Conservation (phyloP, 202 grass and related monocot genomes). For the Alloteropsis angusta region DNA sequence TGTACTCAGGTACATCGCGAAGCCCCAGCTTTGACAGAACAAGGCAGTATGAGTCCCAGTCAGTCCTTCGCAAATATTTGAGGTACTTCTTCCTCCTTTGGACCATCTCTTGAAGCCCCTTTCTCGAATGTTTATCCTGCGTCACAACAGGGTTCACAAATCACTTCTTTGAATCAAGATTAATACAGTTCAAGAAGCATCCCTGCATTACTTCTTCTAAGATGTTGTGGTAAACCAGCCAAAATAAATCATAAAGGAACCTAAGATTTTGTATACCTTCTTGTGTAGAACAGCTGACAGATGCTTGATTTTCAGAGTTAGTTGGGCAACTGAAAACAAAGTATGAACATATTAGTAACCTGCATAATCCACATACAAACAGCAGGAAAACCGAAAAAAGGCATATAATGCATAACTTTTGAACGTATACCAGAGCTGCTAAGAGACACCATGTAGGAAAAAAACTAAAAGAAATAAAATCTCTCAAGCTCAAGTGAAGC, state of each 20-base stretch:
- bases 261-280: slow-evolving; percentile 46
- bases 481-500: not conserved
- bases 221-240: not conserved
- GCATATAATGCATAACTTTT: not conserved
- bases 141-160: not conserved
- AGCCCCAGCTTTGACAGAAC: slow-evolving; percentile 79
- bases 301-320: slow-evolving; percentile 96
- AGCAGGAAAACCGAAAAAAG: not conserved
- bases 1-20: slow-evolving; percentile 67
- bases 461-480: not conserved
- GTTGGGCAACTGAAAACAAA: slow-evolving; percentile 66
- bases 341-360: slow-evolving; percentile 11
- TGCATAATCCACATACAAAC: not conserved
- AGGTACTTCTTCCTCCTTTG: slow-evolving; percentile 92
- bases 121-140: slow-evolving; percentile 92
- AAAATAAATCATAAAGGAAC: not conserved
- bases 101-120: slow-evolving; percentile 92
- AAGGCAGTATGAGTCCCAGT: slow-evolving; percentile 92
- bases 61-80: slow-evolving; percentile 80
- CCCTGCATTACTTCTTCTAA: too few relatives aligned
- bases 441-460: not conserved
- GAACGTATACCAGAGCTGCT: not conserved
- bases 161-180: not conserved
- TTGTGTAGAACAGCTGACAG: slow-evolving; percentile 72
- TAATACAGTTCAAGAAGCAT: not conserved